These are phyloP conservation scores for Magnolia officinalis DNA, from an alignment of 164 flowering plant genomes.

Conservation along the genomic window DNA sequence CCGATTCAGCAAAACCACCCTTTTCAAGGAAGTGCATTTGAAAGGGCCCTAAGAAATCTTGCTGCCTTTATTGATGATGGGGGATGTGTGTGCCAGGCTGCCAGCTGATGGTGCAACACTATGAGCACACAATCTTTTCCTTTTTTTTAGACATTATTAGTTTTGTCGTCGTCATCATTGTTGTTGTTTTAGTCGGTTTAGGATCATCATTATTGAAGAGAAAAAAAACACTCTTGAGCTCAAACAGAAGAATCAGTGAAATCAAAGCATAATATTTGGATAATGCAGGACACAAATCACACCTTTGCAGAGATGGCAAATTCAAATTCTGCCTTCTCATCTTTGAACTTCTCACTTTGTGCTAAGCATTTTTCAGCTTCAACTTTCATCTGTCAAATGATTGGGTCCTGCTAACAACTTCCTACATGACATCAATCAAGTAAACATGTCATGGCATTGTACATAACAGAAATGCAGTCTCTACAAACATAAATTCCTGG, in stretches of 20 bases:
- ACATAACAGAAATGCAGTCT: no score
- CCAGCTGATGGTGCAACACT: no score
- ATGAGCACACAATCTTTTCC: no score
- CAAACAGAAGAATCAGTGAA: neutral
- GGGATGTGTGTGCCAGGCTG: no score
- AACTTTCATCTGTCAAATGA: conserved; percentile 50
- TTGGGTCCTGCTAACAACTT: conserved; percentile 62
- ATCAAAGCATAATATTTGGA: neutral
- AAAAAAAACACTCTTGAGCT: neutral
- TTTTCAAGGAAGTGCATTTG: no score
- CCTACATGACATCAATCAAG: conserved; percentile 34
- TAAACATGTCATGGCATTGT: neutral
- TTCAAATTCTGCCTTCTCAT: conserved; percentile 75
- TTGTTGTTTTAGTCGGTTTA: no score
- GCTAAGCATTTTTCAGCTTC: conserved; percentile 83
- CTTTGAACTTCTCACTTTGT: conserved; percentile 64
- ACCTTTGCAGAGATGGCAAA: conserved; percentile 75
- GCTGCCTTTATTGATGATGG: no score
- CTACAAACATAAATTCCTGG: neutral
- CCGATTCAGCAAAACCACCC: no score
- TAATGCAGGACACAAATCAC: neutral
- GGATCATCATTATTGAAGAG: no score
- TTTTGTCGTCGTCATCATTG: no score
- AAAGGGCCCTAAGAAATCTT: no score
- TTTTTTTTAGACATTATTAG: no score